Conservation (phyloP, 257 asterid genomes). For the Gentiana dahurica region DNA sequence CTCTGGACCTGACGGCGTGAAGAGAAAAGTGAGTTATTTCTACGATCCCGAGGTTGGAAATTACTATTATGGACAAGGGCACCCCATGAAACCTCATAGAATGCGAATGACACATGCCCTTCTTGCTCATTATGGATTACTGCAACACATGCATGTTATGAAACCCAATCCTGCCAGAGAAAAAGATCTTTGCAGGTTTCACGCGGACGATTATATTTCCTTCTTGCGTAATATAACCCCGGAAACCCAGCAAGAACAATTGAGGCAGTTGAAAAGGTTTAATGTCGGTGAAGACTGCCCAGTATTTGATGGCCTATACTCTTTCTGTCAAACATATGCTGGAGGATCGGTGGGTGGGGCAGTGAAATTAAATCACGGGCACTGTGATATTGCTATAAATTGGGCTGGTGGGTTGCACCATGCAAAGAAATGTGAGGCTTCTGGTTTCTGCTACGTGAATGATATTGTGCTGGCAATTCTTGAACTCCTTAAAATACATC, state of each 20-base stretch:
- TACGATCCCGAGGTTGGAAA: conserved; percentile 19
- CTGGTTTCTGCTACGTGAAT: conserved; percentile 36
- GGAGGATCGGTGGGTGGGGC: conserved; percentile 22
- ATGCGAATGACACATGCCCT: conserved; percentile 23
- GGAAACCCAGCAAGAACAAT: conserved; percentile 18
- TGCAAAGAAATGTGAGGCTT: conserved; percentile 37
- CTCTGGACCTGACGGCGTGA: conserved; percentile 20
- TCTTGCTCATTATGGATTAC: conserved; percentile 18
- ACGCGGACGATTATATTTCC: conserved; percentile 17
- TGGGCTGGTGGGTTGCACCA: conserved; percentile 48
- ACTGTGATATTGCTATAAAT: conserved; percentile 18
- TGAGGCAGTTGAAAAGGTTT: conserved; percentile 19
- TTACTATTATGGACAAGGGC: conserved; percentile 21
- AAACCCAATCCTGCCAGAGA: conserved; percentile 18
- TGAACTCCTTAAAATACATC: conserved; percentile 32
- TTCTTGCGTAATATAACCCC: conserved; percentile 18
- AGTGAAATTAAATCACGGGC: conserved; percentile 16
- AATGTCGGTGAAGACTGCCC: conserved; percentile 22
- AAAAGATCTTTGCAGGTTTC: conserved; percentile 17
- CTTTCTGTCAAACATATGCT: conserved; percentile 21
- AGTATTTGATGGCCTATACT: conserved; percentile 17
- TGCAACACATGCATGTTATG: conserved; percentile 11
- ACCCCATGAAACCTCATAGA: conserved; percentile 23
- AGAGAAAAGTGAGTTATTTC: conserved; percentile 21
- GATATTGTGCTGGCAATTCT: conserved; percentile 38